Conservation (phyloP, 2,329 filamentous ascomycete species). For the Shiraia sp. region DNA sequence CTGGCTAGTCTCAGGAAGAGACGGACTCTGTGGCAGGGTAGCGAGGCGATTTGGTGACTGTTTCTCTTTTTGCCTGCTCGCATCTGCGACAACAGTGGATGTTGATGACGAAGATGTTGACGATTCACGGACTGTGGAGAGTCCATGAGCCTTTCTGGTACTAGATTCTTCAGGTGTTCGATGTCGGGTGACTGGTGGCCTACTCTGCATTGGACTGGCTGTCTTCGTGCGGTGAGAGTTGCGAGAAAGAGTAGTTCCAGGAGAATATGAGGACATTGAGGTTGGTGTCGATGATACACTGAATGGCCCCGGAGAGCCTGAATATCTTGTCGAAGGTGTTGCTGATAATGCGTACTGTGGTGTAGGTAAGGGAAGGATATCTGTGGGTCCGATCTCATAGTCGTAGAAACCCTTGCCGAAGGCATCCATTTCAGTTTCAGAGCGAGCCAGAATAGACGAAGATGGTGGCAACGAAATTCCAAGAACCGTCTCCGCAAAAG, state of each 20-base stretch:
- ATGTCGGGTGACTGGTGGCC: slow-evolving; percentile 65
- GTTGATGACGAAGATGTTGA: slow-evolving; percentile 73
- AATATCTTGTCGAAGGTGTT: slow-evolving; percentile 76
- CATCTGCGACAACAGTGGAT: slow-evolving; percentile 65
- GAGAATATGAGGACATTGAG: slow-evolving; percentile 76
- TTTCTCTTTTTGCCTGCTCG: slow-evolving; percentile 50
- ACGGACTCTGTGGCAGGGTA: slow-evolving; percentile 59
- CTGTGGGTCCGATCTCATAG: slow-evolving; percentile 61
- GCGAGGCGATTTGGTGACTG: slow-evolving; percentile 32
- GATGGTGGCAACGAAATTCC: slow-evolving; percentile 48
- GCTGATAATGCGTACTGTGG: slow-evolving; percentile 69
- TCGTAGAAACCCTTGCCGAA: slow-evolving; percentile 29
- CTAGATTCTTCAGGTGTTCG: slow-evolving; percentile 57
- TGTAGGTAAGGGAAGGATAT: slow-evolving; percentile 68
- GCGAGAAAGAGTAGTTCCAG: slow-evolving; percentile 58
- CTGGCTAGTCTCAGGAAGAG: slow-evolving; percentile 8
- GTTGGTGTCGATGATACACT: slow-evolving; percentile 79
- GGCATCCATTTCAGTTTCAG: slow-evolving; percentile 31
- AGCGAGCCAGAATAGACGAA: slow-evolving; percentile 31
- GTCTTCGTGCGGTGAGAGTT: slow-evolving; percentile 55
- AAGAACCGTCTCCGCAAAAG: slow-evolving; percentile 48
- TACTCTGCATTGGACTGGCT: slow-evolving; percentile 59
- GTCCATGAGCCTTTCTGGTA: slow-evolving; percentile 57
- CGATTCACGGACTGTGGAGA: slow-evolving; percentile 70
- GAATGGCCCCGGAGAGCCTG: slow-evolving; percentile 72